Conservation (phyloP, 1,284 basidiomycete species). For the Apiotrichum veenhuisii region DNA sequence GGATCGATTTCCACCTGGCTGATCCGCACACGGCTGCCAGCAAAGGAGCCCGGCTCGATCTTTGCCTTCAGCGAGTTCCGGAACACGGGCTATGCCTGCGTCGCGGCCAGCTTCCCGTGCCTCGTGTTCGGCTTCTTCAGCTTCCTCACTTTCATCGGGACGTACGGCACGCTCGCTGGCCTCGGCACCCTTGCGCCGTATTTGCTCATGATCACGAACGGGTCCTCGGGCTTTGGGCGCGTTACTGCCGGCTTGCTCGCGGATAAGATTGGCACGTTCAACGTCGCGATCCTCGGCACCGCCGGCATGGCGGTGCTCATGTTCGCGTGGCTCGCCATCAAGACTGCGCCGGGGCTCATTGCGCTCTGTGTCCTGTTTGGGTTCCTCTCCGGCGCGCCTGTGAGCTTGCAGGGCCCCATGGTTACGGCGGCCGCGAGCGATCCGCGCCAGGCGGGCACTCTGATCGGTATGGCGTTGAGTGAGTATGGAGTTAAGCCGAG, state of each 20-base stretch:
- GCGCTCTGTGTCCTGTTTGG: constrained; percentile 36
- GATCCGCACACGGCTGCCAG: constrained; percentile 35
- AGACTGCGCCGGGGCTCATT: constrained; percentile 23
- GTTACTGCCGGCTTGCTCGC: constrained; percentile 27
- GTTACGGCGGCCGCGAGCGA: constrained; percentile 27
- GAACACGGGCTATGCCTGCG: constrained; percentile 28
- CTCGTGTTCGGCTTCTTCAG: constrained; percentile 35
- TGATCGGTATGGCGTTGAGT: constrained; percentile 41
- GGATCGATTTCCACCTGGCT: constrained; percentile 28
- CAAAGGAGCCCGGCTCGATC: constrained; percentile 31
- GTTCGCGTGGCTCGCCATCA: constrained; percentile 34
- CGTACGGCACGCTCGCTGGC: constrained; percentile 30
- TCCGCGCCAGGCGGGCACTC: constrained; percentile 36
- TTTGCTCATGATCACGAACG: constrained; percentile 40
- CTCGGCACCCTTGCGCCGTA: constrained; percentile 34
- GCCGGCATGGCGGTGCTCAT: constrained; percentile 27
- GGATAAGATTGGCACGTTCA: constrained; percentile 33
- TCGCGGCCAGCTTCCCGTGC: constrained; percentile 25
- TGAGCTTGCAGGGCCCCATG: constrained; percentile 38
- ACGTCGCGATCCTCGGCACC: constrained; percentile 28
- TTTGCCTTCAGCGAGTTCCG: constrained; percentile 34
- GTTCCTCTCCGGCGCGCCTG: constrained; percentile 31
- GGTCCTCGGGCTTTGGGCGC: constrained; percentile 30
- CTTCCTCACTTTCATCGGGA: constrained; percentile 38
- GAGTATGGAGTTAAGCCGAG: not conserved